These are phyloP conservation scores for Dioscorea cayenensis DNA, from an alignment of 116 monocot species.

Conservation along the genomic window DNA sequence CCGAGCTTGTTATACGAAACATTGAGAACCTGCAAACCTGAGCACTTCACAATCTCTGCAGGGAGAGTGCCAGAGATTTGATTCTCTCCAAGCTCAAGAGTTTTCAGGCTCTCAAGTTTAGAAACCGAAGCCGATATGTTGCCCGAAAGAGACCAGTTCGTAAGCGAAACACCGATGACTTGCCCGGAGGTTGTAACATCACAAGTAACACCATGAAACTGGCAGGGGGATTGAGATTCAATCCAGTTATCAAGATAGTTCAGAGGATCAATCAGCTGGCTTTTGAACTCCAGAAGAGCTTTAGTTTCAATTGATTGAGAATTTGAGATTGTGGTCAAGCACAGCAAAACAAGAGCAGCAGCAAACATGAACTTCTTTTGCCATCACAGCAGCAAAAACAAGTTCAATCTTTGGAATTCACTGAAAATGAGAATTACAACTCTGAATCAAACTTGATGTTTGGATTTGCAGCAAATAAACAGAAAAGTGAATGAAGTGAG, in stretches of 20 bases:
- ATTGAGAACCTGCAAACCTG: conserved; percentile 58
- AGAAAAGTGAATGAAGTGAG: no score
- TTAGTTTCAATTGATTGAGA: conserved; percentile 34
- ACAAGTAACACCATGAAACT: conserved; percentile 65
- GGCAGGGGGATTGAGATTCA: conserved; percentile 46
- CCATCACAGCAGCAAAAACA: conserved; percentile 9
- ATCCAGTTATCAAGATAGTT: conserved; percentile 53
- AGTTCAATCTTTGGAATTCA: conserved; percentile 5
- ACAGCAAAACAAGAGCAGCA: conserved; percentile 21
- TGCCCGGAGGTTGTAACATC: conserved; percentile 32
- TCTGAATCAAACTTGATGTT: neutral
- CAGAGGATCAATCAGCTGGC: conserved; percentile 51
- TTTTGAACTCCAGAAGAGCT: conserved; percentile 67
- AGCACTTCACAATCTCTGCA: conserved; percentile 45
- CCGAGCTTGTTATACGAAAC: conserved; percentile 57
- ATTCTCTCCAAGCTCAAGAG: conserved; percentile 53
- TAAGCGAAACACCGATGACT: conserved; percentile 53
- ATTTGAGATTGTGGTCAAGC: conserved; percentile 1
- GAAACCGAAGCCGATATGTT: conserved; percentile 54
- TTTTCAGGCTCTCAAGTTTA: conserved; percentile 25
- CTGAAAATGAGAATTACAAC: neutral
- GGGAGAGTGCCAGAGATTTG: conserved; percentile 54
- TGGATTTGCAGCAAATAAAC: neutral
- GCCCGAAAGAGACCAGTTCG: conserved; percentile 61
- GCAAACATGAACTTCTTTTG: conserved; percentile 19